phyloP scores from a whole-genome alignment of 2,329 filamentous ascomycete genomes.

The Pseudonectria buxi region DNA sequence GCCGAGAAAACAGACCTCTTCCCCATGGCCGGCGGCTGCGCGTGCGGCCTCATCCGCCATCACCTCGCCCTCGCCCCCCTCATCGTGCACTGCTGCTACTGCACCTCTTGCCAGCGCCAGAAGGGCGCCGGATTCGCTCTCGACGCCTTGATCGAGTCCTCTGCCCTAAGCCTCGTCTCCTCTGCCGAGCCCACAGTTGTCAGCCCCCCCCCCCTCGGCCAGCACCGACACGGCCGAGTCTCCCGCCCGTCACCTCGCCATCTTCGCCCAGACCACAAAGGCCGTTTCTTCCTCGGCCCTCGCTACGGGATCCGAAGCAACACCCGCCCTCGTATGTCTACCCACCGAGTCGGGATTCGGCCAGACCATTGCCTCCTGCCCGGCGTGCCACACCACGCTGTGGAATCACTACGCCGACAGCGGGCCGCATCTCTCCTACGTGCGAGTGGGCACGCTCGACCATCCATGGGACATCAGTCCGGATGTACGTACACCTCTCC shows the following conservation, averaged over 20 bases:
- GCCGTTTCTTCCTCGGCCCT: too few relatives aligned
- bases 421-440: conserved; percentile 26
- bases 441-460: conserved; percentile 41
- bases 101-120: conserved; percentile 39
- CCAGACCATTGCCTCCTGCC: conserved; percentile 37
- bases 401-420: conserved; percentile 35
- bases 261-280: background rate
- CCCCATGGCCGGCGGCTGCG: conserved; percentile 46
- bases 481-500: conserved; percentile 39
- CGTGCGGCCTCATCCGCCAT: conserved; percentile 64
- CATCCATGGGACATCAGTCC: conserved; percentile 30
- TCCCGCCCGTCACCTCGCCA: conserved; percentile 8
- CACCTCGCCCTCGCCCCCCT: conserved; percentile 50
- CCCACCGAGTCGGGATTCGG: conserved; percentile 35
- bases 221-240: background rate
- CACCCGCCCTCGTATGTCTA: conserved; percentile 19
- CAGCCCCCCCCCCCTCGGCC: conserved; percentile 6
- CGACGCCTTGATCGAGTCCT: conserved; percentile 37
- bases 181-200: conserved; percentile 19
- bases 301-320: background rate
- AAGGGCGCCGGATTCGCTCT: conserved; percentile 33
- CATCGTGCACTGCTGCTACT: conserved; percentile 40
- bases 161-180: conserved; percentile 26
- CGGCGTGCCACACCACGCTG: conserved; percentile 32
- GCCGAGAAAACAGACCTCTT: conserved; percentile 18